phyloP scores from a whole-genome alignment of 441 rosid species.

The Aquilaria agallochum region DNA sequence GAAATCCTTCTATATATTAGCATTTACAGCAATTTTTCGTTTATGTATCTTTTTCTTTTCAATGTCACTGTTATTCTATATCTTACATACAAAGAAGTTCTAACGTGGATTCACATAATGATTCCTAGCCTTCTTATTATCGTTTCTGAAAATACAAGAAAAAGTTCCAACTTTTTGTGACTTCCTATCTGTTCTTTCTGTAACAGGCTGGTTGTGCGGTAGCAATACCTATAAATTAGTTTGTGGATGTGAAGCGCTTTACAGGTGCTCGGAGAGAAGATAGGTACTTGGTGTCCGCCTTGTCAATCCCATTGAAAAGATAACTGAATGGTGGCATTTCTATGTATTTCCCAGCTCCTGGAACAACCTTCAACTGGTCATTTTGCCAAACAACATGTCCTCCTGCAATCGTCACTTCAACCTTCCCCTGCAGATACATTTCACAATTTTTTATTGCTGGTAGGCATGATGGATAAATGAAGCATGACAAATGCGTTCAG shows the following conservation, averaged over 20 bases:
- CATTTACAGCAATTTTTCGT: too few species aligned
- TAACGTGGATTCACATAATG: too few species aligned
- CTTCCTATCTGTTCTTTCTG: too few species aligned
- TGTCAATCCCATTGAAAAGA: slow-evolving; percentile 76
- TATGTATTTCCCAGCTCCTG: slow-evolving; percentile 70
- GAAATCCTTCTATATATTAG: too few species aligned
- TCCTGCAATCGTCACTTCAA: slow-evolving; percentile 86
- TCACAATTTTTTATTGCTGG: background rate
- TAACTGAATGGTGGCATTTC: slow-evolving; percentile 70
- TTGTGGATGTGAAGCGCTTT: slow-evolving; percentile 39
- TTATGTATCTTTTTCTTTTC: too few species aligned
- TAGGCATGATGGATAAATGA: background rate
- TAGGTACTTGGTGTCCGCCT: slow-evolving; percentile 62
- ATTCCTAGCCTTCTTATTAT: too few species aligned
- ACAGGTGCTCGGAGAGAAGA: slow-evolving; percentile 79
- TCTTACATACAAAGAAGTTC: too few species aligned
- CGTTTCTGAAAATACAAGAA: too few species aligned
- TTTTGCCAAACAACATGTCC: slow-evolving; percentile 84
- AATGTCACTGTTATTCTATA: too few species aligned
- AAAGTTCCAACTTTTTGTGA: too few species aligned
- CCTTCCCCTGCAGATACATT: slow-evolving; percentile 61
- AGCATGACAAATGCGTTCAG: too few species aligned
- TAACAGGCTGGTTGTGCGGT: background rate
- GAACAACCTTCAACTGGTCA: slow-evolving; percentile 53
- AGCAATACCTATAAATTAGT: slow-evolving; percentile 18